These are phyloP conservation scores for Arbutus unedo DNA, from an alignment of 148 eudicot genomes.

Conservation along the genomic window DNA sequence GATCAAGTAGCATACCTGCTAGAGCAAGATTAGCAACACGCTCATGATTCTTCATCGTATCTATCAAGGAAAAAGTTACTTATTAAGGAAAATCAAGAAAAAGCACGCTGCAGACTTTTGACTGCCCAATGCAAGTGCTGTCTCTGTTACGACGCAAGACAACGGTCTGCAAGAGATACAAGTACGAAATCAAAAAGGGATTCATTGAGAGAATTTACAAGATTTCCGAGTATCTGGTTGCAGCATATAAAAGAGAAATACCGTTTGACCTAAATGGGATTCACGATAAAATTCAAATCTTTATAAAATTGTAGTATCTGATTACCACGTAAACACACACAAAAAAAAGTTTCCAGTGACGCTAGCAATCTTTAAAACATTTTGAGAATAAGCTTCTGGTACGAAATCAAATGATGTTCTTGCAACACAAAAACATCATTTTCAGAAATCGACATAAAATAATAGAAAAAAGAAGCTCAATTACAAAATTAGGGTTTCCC, in stretches of 20 bases:
- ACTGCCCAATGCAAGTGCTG: background rate
- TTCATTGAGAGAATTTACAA: background rate
- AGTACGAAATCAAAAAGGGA: background rate
- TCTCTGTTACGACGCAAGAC: background rate
- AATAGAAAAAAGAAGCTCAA: background rate
- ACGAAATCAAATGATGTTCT: background rate
- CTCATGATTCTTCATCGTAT: constrained; percentile 70
- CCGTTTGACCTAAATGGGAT: no score
- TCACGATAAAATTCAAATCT: no score
- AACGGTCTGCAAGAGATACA: background rate
- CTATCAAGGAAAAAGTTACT: background rate
- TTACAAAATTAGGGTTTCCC: background rate
- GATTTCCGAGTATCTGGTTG: background rate
- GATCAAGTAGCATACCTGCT: constrained; percentile 52
- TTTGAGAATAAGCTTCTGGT: background rate
- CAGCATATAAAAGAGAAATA: background rate
- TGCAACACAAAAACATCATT: background rate
- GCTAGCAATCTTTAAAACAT: background rate
- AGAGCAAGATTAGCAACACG: constrained; percentile 76
- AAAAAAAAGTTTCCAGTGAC: background rate
- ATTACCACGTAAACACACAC: background rate
- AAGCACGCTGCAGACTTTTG: constrained; percentile 2
- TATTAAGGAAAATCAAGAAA: background rate
- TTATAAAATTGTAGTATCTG: no score
- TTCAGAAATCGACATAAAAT: background rate